phyloP scores from a whole-genome alignment of 495 filamentous ascomycete genomes.

The Penicillium verhagenii region DNA sequence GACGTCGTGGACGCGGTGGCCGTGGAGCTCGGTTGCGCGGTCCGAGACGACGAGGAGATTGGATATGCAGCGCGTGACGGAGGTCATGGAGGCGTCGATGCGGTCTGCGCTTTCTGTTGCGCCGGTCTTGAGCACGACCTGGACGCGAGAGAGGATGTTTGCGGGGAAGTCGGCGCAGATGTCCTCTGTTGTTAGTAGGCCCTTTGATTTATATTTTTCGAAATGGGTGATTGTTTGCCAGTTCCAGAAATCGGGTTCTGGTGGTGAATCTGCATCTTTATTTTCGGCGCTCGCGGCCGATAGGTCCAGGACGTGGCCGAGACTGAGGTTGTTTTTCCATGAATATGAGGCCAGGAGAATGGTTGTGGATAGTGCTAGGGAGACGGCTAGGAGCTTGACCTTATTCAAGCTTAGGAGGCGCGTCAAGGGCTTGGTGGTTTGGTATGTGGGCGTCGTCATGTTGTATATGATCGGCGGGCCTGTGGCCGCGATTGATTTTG shows the following conservation, averaged over 20 bases:
- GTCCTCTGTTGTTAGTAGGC: not conserved
- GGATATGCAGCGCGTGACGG: slow-evolving; percentile 36
- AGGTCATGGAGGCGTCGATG: slow-evolving; percentile 32
- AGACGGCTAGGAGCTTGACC: slow-evolving; percentile 9
- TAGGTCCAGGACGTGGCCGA: not conserved
- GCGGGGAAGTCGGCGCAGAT: slow-evolving; percentile 36
- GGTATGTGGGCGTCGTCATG: not conserved
- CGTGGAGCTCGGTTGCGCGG: slow-evolving; percentile 33
- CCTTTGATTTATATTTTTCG: not conserved
- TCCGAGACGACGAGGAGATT: slow-evolving; percentile 48
- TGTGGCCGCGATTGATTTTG: not conserved
- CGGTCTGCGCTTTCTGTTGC: slow-evolving; percentile 32
- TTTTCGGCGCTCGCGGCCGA: not conserved
- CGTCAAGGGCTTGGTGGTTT: not conserved
- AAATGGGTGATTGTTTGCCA: slow-evolving; percentile 16
- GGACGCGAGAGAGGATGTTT: slow-evolving; percentile 29
- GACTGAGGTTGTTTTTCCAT: not conserved
- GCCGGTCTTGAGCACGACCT: slow-evolving; percentile 41
- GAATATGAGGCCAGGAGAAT: slow-evolving; percentile 11
- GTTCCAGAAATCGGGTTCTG: slow-evolving; percentile 13
- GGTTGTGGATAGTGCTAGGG: slow-evolving; percentile 1
- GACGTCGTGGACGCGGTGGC: slow-evolving; percentile 37
- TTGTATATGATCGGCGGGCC: not conserved
- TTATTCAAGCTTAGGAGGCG: slow-evolving; percentile 1
- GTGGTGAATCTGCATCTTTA: too few species aligned